A percentile compares a stretch with the other conserved stretches of the same genome.
phyloP scores from a whole-genome alignment of 164 flowering plant species.

The Magnolia kwangsiensis region DNA sequence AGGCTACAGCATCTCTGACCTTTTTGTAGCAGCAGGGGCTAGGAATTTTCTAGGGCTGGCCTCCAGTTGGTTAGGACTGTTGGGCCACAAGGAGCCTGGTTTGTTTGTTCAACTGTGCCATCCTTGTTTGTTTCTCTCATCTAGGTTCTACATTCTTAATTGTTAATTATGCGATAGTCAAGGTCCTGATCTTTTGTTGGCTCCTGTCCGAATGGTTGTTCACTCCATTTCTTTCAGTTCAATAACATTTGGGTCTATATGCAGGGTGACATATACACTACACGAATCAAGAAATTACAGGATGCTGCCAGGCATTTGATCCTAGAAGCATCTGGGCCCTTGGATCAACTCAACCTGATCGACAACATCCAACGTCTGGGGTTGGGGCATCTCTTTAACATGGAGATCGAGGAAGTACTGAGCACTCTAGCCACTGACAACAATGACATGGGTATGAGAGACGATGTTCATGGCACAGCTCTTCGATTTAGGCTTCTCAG shows the following conservation, averaged over 20 bases:
- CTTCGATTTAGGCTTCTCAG: constrained; percentile 29
- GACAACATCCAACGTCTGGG: constrained; percentile 31
- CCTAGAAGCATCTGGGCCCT: not conserved
- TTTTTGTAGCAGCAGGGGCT: too few relatives aligned
- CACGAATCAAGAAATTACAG: constrained; percentile 3
- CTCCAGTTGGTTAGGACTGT: too few relatives aligned
- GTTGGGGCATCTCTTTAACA: constrained; percentile 26
- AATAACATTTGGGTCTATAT: not conserved
- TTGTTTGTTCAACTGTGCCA: too few relatives aligned
- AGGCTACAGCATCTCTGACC: too few relatives aligned
- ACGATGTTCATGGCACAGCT: constrained; percentile 17
- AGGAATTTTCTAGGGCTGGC: too few relatives aligned
- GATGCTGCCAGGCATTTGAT: not conserved
- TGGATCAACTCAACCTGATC: constrained; percentile 12
- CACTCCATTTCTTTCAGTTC: too few relatives aligned
- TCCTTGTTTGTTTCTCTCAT: too few relatives aligned
- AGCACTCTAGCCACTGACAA: not conserved
- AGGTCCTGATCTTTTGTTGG: too few relatives aligned
- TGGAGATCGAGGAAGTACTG: constrained; percentile 24
- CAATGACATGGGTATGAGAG: not conserved
- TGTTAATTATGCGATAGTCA: too few relatives aligned
- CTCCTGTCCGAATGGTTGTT: too few relatives aligned
- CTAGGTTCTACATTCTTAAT: too few relatives aligned
- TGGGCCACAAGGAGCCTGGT: too few relatives aligned
- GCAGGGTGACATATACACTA: not conserved